phyloP scores from a whole-genome alignment of 2,329 filamentous ascomycete species.

The Fonsecaea monophora region DNA sequence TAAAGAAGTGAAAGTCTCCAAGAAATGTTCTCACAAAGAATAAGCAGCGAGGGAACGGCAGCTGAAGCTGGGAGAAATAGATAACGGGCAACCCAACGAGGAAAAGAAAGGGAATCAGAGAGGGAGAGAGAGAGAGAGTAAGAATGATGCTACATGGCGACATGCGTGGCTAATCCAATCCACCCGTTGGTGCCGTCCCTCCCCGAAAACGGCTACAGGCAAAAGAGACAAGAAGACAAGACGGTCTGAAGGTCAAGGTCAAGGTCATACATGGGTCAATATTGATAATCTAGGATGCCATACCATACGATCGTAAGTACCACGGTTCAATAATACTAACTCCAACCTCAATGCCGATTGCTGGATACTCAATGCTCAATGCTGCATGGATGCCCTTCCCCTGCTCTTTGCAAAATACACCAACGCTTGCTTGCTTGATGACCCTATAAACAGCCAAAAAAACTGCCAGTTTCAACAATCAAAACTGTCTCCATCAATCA shows the following conservation, averaged over 20 bases:
- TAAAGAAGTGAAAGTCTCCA: too few relatives aligned
- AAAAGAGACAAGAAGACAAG: background rate
- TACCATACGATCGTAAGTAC: slow-evolving; percentile 11
- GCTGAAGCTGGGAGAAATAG: too few relatives aligned
- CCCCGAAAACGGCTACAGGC: too few relatives aligned
- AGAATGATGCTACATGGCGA: too few relatives aligned
- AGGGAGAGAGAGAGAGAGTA: too few relatives aligned
- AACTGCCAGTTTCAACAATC: too few relatives aligned
- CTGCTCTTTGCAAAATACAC: slow-evolving; percentile 1
- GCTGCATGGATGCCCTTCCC: background rate
- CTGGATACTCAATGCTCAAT: background rate
- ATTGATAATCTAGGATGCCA: background rate
- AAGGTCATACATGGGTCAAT: background rate
- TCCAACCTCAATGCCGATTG: background rate
- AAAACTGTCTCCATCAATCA: background rate
- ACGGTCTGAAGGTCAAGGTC: background rate
- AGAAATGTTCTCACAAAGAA: too few relatives aligned
- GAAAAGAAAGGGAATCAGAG: too few relatives aligned
- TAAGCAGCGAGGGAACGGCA: too few relatives aligned
- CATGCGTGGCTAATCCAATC: too few relatives aligned
- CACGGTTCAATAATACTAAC: background rate
- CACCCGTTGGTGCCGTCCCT: too few relatives aligned
- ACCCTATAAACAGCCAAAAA: background rate
- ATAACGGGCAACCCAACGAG: too few relatives aligned
- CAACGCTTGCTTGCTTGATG: slow-evolving; percentile 1